A percentile compares a stretch with the other conserved stretches of the same genome.
Conservation (phyloP, 2,329 filamentous ascomycete genomes). For the Cadophora luteo-olivacea region DNA sequence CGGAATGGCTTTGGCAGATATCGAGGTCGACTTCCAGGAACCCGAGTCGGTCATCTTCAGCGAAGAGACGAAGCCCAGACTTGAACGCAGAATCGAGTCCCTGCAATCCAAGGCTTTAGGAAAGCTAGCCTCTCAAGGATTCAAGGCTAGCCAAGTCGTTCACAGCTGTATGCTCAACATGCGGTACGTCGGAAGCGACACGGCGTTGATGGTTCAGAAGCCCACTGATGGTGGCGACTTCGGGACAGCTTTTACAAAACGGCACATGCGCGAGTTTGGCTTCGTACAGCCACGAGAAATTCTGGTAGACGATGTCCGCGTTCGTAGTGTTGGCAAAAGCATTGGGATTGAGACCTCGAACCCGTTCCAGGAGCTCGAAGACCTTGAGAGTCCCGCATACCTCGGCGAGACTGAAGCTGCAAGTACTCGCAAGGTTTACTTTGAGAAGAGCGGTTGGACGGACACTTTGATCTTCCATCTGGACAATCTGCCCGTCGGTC, state of each 20-base stretch:
- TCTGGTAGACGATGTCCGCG: conserved; percentile 85
- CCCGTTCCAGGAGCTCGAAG: conserved; percentile 16
- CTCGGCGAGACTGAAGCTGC: conserved; percentile 1
- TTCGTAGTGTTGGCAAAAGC: conserved; percentile 79
- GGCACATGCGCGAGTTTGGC: conserved; percentile 89
- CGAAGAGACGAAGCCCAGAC: conserved; percentile 5
- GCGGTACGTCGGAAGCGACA: conserved; percentile 86
- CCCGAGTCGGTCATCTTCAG: conserved; percentile 9
- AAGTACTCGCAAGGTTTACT: conserved; percentile 5
- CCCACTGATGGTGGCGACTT: conserved; percentile 68
- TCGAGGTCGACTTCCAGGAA: conserved; percentile 18
- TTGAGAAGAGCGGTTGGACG: conserved; percentile 52
- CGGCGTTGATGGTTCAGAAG: conserved; percentile 84
- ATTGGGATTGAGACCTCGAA: conserved; percentile 13
- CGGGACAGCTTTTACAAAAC: conserved; percentile 78
- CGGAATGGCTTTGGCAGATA: conserved; percentile 60
- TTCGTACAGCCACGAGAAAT: conserved; percentile 85
- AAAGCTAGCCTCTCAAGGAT: conserved; percentile 78
- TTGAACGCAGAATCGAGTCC: conserved; percentile 4
- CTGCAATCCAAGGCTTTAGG: not conserved
- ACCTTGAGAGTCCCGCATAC: conserved; percentile 8
- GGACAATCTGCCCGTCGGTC: conserved; percentile 71
- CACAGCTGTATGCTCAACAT: conserved; percentile 94
- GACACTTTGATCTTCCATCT: conserved; percentile 80
- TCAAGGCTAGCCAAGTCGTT: conserved; percentile 72